A percentile compares a stretch with the other conserved stretches of the same genome.
These are phyloP conservation scores for Eimeria necatrix DNA, from an alignment of 169 alveolate species.

Conservation along the genomic window DNA sequence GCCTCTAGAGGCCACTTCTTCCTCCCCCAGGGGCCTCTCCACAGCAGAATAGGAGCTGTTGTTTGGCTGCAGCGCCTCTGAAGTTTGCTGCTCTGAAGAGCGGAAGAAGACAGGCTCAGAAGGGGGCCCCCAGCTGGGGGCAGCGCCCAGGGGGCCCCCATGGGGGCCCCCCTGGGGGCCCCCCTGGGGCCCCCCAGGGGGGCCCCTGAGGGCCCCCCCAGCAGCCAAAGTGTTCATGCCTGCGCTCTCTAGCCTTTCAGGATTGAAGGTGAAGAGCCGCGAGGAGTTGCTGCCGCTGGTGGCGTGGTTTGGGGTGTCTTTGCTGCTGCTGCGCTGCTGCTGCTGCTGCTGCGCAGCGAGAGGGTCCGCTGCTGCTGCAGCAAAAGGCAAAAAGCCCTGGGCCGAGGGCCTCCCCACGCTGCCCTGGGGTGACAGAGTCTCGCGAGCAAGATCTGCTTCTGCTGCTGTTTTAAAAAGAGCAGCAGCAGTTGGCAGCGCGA, in stretches of 20 bases:
- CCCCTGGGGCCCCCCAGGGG: not conserved
- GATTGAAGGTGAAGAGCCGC: constrained; percentile 58
- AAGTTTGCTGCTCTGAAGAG: not conserved
- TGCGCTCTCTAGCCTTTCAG: constrained; percentile 3
- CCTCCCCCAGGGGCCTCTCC: constrained; percentile 8
- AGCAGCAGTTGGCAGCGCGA: constrained; percentile 54
- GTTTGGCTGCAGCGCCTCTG: not conserved
- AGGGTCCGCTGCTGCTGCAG: not conserved
- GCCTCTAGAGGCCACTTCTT: not conserved
- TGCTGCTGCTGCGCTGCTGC: constrained; percentile 23
- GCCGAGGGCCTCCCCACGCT: not conserved
- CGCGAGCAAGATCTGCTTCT: not conserved
- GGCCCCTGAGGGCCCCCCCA: not conserved
- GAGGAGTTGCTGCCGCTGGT: constrained; percentile 48
- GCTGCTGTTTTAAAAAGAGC: not conserved
- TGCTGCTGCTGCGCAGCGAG: constrained; percentile 27
- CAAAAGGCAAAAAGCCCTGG: not conserved
- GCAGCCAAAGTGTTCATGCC: not conserved
- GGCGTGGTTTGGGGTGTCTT: not conserved
- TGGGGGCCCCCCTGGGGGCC: not conserved
- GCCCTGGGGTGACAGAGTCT: not conserved
- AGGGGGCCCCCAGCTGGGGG: constrained; percentile 9
- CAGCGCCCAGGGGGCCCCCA: constrained; percentile 1
- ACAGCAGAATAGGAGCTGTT: not conserved
- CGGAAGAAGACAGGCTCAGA: not conserved